Conservation (phyloP, 2,329 filamentous ascomycete species). For the Aspergillus caelatus region DNA sequence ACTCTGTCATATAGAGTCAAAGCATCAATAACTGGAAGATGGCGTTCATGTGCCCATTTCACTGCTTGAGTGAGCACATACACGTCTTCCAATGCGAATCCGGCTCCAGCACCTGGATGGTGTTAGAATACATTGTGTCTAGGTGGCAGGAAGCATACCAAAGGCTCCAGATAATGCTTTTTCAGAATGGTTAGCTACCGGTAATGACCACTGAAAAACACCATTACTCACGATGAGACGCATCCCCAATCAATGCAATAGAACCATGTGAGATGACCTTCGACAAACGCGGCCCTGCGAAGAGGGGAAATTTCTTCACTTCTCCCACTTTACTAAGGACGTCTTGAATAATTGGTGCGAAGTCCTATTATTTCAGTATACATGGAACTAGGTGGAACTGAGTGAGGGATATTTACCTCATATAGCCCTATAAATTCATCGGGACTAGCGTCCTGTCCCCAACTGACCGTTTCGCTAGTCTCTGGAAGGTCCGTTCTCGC, state of each 20-base stretch:
- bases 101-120: constrained; percentile 11
- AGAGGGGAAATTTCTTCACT: constrained; percentile 17
- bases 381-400: rapidly evolving
- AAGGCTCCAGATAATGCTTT: constrained; percentile 18
- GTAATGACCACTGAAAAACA: too few relatives aligned
- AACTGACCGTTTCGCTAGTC: constrained; percentile 11
- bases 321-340: constrained; percentile 12
- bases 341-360: constrained; percentile 6
- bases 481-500: constrained; percentile 9
- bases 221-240: constrained; percentile 17
- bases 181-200: neutral
- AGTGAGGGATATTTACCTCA: neutral
- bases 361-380: constrained; percentile 5
- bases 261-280: constrained; percentile 5
- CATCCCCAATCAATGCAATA: constrained; percentile 18
- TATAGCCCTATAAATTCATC: constrained; percentile 15
- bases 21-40: neutral
- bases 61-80: constrained; percentile 15
- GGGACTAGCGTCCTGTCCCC: constrained; percentile 14
- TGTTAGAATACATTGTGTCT: neutral
- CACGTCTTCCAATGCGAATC: constrained; percentile 18
- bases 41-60: constrained; percentile 6
- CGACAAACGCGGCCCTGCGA: constrained; percentile 12
- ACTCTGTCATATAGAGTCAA: constrained; percentile 12
- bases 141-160: neutral